Percentiles rank a stretch among this genome's conserved stretches.
Conservation (phyloP, 2,329 filamentous ascomycete species). For the Epichloe bromicola region DNA sequence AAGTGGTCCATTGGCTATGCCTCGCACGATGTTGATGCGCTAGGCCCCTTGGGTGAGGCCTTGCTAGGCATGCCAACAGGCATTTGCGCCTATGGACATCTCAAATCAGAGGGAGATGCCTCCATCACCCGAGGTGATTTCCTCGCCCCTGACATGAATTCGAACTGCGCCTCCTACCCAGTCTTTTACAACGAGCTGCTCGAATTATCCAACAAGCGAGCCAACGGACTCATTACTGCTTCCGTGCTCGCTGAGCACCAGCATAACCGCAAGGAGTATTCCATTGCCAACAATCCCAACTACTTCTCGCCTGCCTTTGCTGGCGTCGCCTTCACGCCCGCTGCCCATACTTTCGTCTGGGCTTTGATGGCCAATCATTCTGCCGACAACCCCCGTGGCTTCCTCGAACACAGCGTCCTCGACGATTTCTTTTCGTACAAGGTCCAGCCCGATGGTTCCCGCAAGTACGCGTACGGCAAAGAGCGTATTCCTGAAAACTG, state of each 20-base stretch:
- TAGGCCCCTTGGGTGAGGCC: constrained; percentile 1
- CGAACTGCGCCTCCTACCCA: constrained; percentile 1
- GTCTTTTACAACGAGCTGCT: constrained; percentile 16
- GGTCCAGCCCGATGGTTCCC: constrained; percentile 24
- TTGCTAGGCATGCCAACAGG: constrained; percentile 4
- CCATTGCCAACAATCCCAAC: constrained; percentile 34
- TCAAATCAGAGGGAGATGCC: constrained; percentile 13
- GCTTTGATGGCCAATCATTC: constrained; percentile 32
- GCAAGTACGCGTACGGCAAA: constrained; percentile 30
- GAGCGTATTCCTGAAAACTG: constrained; percentile 39
- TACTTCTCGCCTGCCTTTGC: constrained; percentile 40
- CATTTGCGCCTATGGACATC: constrained; percentile 3
- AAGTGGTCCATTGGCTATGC: constrained; percentile 7
- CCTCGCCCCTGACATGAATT: neutral
- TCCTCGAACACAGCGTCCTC: constrained; percentile 5
- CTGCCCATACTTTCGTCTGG: constrained; percentile 30
- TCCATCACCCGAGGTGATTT: constrained; percentile 4
- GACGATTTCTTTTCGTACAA: constrained; percentile 11
- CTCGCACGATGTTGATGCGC: constrained; percentile 1
- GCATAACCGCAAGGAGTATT: constrained; percentile 16
- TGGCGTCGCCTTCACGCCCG: constrained; percentile 32
- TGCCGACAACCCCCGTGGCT: constrained; percentile 21
- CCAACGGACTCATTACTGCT: constrained; percentile 18
- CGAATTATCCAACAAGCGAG: constrained; percentile 27
- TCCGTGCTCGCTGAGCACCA: neutral